Evolutionary conservation across 192 early-diverging fungal species (phyloP), one percentile per base, ranked within the genome.

Genomic region (Chytriomyces sp.): DNA sequence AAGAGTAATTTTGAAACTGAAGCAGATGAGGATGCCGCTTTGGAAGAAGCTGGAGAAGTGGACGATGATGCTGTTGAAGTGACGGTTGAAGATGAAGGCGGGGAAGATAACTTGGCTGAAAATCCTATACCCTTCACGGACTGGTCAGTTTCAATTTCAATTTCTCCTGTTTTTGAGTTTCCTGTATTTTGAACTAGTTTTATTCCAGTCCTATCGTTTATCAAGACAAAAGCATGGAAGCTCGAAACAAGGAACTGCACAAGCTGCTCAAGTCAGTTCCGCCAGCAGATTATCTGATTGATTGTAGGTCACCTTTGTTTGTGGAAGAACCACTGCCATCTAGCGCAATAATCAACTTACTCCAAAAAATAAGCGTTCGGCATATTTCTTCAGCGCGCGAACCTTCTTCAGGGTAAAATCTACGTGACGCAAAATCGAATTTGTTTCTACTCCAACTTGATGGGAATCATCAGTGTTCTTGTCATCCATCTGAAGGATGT

Each of bases 371-470:
- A 61, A 81, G 69, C 64, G 20, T 82, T 80, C 60, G 80, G 77
- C 6, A 65, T 62, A 13, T 75, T 80, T 45, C 64, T 87, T 44
- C 80, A 84, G 70, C 82, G 77, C 53, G 83, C 84, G 9, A 82
- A 85, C 45, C 70, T 69, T 24, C 77, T 89, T 16, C 86, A 82
- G 26, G 90, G 90, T 0, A 80, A 77, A 45, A 72, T 85, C 50
- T 91, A 85, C 68, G 28, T 91, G 7, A 91, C 90, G 0, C 91
- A 91, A 72, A 80, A 85, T 45, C 82, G 82, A 20, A 50, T 91
- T 7, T 91, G 90, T 71, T 91, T 91, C 62, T 86, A 91, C 71
- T 91, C 87, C 44, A 86, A 77, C 48, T 83, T 91, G 45, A 84
- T 91, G 77, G 86, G 87, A 0, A 88, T 89, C 68, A 78, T 91